Conservation (phyloP, 805 yeast species). For the Priceomyces carsonii region DNA sequence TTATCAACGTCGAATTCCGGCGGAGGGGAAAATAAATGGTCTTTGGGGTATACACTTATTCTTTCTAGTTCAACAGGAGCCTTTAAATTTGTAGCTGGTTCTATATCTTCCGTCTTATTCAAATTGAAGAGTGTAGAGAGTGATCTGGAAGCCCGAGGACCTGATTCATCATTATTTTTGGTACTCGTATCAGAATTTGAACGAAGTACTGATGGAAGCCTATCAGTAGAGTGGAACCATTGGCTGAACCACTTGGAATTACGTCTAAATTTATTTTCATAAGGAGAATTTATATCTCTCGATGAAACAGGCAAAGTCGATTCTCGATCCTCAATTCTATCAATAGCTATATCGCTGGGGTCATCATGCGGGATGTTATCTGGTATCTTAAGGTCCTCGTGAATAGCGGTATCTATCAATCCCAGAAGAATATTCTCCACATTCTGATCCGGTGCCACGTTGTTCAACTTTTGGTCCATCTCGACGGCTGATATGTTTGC, state of each 20-base stretch:
- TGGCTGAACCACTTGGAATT: not conserved
- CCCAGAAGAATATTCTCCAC: slow-evolving; percentile 23
- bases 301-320: no score
- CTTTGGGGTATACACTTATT: slow-evolving; percentile 11
- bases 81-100: slow-evolving; percentile 5
- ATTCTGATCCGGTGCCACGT: slow-evolving; percentile 11
- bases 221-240: slow-evolving; percentile 2
- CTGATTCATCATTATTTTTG: not conserved
- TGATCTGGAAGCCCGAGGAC: not conserved
- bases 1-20: slow-evolving; percentile 37
- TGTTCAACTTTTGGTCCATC: slow-evolving; percentile 29
- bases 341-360: no score
- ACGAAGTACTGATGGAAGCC: not conserved
- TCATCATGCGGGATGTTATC: no score
- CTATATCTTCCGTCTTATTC: no score
- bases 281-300: no score
- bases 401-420: slow-evolving; percentile 31
- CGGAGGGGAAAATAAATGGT: slow-evolving; percentile 8
- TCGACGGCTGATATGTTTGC: slow-evolving; percentile 37
- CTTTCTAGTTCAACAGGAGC: slow-evolving; percentile 48
- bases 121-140: not conserved
- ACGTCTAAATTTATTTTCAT: no score
- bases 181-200: no score
- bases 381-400: slow-evolving; percentile 12
- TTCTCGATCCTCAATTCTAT: no score